Evolutionary conservation across 805 yeast species (phyloP), one percentile per base, ranked within the genome.

Genomic region (Candida sanyiensis): DNA sequence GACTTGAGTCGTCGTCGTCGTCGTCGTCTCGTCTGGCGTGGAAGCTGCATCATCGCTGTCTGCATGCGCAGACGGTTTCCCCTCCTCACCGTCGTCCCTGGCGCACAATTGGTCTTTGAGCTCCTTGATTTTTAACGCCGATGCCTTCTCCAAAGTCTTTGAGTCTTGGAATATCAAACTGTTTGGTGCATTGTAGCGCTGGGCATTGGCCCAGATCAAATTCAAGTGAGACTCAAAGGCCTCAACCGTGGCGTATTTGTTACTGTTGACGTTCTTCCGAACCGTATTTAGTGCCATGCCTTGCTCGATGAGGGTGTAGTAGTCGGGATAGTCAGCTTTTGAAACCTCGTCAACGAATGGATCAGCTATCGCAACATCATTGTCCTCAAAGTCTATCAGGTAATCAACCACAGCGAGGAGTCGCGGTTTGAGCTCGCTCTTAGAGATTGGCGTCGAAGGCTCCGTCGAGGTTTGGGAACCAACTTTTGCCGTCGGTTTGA

Each of bases 341-440:
- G 78, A 77, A 3, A 90, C 93, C 39, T 78, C 80, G 23, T 79
- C 83, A 64, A 83, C 57, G 56, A 88, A 89, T 1, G 94, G 84
- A 11, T 73, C 83, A 43, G 83, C 73, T 28, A 82, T 66, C 34
- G 64, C 48, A 18, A 54, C 57, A 16, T 56, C 57, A 19, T 59
- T 48, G 13, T 62, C 47, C 21, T 51, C 51, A 23, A 51, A 52
- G 15, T 52, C 40, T 24, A 44, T 42, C 27, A 50, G 25, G 18
- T 44, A 47, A 12, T 47, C 52, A 21, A 47, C 40, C 6, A 46
- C 44, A 21, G 35, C 37, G 9, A 39, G 23, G 34, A 48, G 47
- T 26, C 42, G 35, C 1, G 44, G 47, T 33, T 47, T 54, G 37
- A 38, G 22, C 31, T 31, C 15, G 6, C 22, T 22, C 15, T 19